phyloP scores from a whole-genome alignment of 768 basidiomycete genomes.

The Amanita fuliginea region DNA sequence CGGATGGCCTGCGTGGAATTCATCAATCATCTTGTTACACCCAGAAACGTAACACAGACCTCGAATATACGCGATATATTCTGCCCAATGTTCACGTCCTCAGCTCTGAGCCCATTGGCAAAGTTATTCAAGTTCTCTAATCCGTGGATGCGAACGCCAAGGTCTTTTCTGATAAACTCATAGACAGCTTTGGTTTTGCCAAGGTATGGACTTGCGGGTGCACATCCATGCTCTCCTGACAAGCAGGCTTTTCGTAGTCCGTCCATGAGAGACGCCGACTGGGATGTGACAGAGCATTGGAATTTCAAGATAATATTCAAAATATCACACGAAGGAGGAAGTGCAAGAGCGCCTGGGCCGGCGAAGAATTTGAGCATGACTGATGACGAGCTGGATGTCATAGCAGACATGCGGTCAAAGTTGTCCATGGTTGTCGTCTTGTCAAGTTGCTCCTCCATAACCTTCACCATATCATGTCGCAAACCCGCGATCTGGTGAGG shows the following conservation, averaged over 20 bases:
- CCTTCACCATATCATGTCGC: conserved; percentile 22
- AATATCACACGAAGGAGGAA: conserved; percentile 11
- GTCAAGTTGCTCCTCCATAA: conserved; percentile 48
- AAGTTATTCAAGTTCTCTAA: conserved; percentile 49
- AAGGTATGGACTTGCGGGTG: conserved; percentile 57
- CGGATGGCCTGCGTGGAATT: conserved; percentile 36
- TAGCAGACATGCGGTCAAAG: conserved; percentile 48
- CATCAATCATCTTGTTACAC: not conserved
- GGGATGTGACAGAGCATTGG: conserved; percentile 37
- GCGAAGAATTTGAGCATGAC: conserved; percentile 35
- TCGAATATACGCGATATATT: conserved; percentile 70
- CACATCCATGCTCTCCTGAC: conserved; percentile 40
- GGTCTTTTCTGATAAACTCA: conserved; percentile 51
- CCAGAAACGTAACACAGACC: conserved; percentile 19
- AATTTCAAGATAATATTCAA: conserved; percentile 32
- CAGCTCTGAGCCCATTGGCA: conserved; percentile 29
- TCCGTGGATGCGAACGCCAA: conserved; percentile 70
- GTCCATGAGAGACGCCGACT: conserved; percentile 33
- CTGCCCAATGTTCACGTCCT: conserved; percentile 55
- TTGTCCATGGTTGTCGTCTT: conserved; percentile 63
- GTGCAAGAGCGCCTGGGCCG: conserved; percentile 23
- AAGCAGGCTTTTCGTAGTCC: conserved; percentile 44
- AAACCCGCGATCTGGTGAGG: conserved; percentile 20
- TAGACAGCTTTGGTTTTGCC: conserved; percentile 56
- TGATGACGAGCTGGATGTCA: conserved; percentile 45